Base-by-base conservation (phyloP, 805 yeast species). In the Deakozyma indianensis region DNA sequence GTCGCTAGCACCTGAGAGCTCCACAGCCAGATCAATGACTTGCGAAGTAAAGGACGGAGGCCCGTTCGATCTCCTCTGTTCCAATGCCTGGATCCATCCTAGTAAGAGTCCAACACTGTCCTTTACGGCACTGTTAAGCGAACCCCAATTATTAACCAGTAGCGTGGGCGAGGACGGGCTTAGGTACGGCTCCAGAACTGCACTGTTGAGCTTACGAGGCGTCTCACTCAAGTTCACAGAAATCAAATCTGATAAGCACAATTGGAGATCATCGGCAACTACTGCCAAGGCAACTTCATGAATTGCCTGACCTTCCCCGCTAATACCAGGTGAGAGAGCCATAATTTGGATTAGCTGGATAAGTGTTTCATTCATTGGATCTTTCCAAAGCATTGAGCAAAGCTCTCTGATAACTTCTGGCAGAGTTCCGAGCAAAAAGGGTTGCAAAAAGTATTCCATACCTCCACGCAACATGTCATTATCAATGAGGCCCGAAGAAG, bases 381-480 rank as follows among this genome's bases (percentile, higher is more conserved):
- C 44, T 18, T 58, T 54, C 61, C 65, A 64, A 3, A 76, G 56
- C 42, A 67, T 68, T 21, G 67, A 60, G 42, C 66, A 66, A 22
- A 64, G 62, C 74, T 71, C 81, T 52, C 53, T 74, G 59, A 75
- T 55, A 2, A 78, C 71, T n/a, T 75, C 73, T 3, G 74, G 63
- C 27, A 78, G 56, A 11, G 80, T 72, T 4, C 73, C 66, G 1
- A 83, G 67, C 51, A 90, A 66, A 50, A 84, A 83, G 2, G 85
- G 82, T 55, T 88, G 95, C 41, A 83, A 67, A 52, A 90, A 82
- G 55, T 88, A 86, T 55, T 88, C 96, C 28, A 90, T 66, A 0
- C 96, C 96, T 46, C 83, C 83, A 42, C 70, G 71, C 35, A 86
- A 66, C 3, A 77, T 71, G 3, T 78, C 79, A 7, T 71, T 58